Evolutionary conservation across 73 alveolate genomes (phyloP), one percentile per base, ranked within the genome.

Genomic region (Paramecium bursaria): DNA sequence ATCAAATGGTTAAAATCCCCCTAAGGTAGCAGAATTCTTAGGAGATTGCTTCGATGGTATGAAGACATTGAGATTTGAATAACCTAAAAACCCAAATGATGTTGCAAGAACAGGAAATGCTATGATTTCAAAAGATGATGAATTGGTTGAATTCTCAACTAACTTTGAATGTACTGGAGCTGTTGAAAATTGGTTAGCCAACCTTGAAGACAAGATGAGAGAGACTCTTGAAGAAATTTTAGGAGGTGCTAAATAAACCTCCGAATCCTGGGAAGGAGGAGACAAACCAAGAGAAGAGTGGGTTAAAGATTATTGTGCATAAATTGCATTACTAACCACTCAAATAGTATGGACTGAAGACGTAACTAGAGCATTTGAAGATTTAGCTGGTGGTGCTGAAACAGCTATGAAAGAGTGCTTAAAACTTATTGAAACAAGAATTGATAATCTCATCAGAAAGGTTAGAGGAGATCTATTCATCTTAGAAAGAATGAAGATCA

Each of bases 281-380:
- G 99, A 92, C 61, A 96, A 93, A 87, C 97, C 95, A 54, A 89
- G 99, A 88, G 99, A 97, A 79, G 93, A 91, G 74, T 98, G 99
- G 99, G 95, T 98, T 50, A 98, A 94, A 75, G 98, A 95, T 61
- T 98, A 94, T 86, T 96, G 99, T 76, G 99, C 99, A 0, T 98
- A 98, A 92, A 90, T 98, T 79, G 96, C 99, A 42, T 93, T 98
- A 85, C 91, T 97, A 60, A 96, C 96, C 46, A 96, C 99, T 30
- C 98, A 97, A 86, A 95, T 97, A 75, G 96, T 98, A 87, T 98
- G 99, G 99, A 98, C 99, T 25, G 99, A 98, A 88, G 99, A 94
- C 91, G 99, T 93, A 44, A 93, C 96, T 48, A 89, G 98, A 86
- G 98, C 99, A 44, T 95, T 97, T 79, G 99, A 97, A 88, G 99